Conservation (phyloP, 345 rosid genomes). For the Aurinia saxatilis region DNA sequence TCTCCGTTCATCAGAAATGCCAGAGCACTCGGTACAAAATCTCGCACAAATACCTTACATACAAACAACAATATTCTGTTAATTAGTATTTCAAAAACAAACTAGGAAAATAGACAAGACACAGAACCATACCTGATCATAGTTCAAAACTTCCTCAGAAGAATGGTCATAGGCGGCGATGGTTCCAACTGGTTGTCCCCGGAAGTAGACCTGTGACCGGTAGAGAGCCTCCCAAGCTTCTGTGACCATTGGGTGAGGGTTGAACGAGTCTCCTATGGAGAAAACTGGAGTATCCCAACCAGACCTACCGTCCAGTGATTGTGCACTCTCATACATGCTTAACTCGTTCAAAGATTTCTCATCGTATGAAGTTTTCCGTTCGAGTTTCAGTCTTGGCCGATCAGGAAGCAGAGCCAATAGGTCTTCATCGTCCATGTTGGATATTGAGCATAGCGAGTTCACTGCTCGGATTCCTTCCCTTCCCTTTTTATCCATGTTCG, state of each 20-base stretch:
- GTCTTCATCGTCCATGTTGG: constrained; percentile 57
- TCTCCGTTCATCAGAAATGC: constrained; percentile 80
- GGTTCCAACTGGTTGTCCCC: constrained; percentile 75
- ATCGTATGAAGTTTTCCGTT: constrained; percentile 75
- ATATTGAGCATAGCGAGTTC: constrained; percentile 59
- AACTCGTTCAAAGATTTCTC: constrained; percentile 48
- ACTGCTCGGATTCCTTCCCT: constrained; percentile 44
- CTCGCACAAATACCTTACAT: constrained; percentile 66
- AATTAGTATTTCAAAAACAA: not conserved
- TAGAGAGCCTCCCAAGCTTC: constrained; percentile 89
- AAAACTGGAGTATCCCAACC: constrained; percentile 56
- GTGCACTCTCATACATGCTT: constrained; percentile 58
- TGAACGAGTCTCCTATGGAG: constrained; percentile 68
- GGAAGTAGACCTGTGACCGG: constrained; percentile 58
- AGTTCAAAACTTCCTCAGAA: constrained; percentile 82
- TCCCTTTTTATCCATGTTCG: not conserved
- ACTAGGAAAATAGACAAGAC: not conserved
- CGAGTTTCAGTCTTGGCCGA: constrained; percentile 66
- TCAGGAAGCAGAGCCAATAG: constrained; percentile 53
- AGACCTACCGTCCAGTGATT: too few species aligned
- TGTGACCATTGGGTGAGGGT: constrained; percentile 74
- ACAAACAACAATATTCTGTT: not conserved
- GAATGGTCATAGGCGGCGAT: constrained; percentile 84
- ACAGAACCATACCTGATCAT: constrained; percentile 64
- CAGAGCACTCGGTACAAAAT: constrained; percentile 78